Conservation (phyloP, 805 yeast genomes). For the Debaryomyces castellii region DNA sequence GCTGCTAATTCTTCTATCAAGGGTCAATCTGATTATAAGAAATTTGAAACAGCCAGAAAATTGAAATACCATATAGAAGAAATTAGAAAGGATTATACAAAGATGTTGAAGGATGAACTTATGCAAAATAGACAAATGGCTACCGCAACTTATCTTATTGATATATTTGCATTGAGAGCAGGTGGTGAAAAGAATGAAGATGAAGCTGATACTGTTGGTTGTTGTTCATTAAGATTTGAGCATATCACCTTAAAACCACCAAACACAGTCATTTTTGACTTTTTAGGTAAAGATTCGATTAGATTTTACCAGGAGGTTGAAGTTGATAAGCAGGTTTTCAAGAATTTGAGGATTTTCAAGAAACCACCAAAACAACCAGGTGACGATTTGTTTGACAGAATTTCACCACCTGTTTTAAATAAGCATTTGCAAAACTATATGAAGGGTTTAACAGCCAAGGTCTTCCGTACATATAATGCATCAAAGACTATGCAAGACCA, state of each 20-base stretch:
- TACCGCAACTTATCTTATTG: constrained; percentile 89
- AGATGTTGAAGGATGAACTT: constrained; percentile 64
- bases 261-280: constrained; percentile 81
- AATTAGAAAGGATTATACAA: constrained; percentile 73
- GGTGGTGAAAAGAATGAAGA: constrained; percentile 98
- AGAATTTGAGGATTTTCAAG: constrained; percentile 82
- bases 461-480: constrained; percentile 96
- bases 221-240: constrained; percentile 90
- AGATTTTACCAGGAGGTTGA: constrained; percentile 89
- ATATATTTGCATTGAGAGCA: constrained; percentile 91
- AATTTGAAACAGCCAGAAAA: constrained; percentile 91
- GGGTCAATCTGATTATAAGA: constrained; percentile 87
- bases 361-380: constrained; percentile 88
- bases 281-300: constrained; percentile 93
- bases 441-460: constrained; percentile 94
- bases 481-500: constrained; percentile 97
- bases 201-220: constrained; percentile 97
- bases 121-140: constrained; percentile 92
- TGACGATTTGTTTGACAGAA: constrained; percentile 87
- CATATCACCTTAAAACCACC: constrained; percentile 88
- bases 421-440: constrained; percentile 85
- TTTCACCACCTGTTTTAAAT: constrained; percentile 80
- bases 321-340: constrained; percentile 89
- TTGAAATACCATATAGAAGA: constrained; percentile 68
- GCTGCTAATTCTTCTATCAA: constrained; percentile 89